A percentile compares a stretch with the other conserved stretches of the same genome.
Evolutionary conservation across 129 eudicot genomes (phyloP).

Genomic region (Artemisia tridentata): DNA sequence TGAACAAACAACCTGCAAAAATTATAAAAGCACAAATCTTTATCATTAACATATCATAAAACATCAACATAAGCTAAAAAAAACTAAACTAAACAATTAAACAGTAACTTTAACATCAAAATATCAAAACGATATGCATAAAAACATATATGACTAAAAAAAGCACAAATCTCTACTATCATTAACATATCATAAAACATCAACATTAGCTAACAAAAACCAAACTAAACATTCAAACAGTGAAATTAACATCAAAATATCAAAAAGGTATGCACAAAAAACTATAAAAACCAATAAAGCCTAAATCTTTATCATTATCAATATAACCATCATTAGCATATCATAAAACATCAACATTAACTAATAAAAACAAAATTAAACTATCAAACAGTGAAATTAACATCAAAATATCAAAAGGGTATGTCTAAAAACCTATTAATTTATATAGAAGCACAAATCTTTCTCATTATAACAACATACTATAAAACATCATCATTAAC

Average conservation of each 20-base stretch:
- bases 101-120: too few relatives aligned
- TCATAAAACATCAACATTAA: background rate
- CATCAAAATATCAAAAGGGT: conserved; percentile 7
- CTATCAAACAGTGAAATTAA: background rate
- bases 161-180: too few relatives aligned
- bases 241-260: background rate
- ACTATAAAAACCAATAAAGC: background rate
- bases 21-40: background rate
- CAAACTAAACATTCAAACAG: background rate
- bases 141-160: too few relatives aligned
- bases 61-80: too few relatives aligned
- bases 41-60: too few relatives aligned
- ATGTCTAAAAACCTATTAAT: background rate
- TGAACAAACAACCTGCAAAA: background rate
- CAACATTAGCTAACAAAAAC: too few relatives aligned
- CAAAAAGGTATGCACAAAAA: background rate
- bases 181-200: too few relatives aligned
- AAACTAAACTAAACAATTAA: too few relatives aligned
- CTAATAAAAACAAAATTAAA: background rate
- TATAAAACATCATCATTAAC: background rate
- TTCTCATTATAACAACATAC: background rate
- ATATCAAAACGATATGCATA: too few relatives aligned
- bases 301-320: background rate
- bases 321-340: background rate
- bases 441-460: background rate